Base-by-base conservation (phyloP, 106 monocot species). In the Allium sativum region DNA sequence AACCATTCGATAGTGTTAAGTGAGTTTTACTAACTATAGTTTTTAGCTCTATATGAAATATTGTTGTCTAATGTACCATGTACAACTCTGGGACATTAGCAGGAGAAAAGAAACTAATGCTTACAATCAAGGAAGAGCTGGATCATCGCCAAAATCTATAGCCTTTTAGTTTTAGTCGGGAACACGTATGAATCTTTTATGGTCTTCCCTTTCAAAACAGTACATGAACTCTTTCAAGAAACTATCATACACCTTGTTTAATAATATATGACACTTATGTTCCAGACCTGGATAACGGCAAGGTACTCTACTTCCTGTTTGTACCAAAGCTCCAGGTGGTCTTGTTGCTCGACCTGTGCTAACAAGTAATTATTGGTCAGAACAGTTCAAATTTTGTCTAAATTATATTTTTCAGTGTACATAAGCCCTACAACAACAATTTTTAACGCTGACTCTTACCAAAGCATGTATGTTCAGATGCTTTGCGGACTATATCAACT, bases 41-140 rank as follows among this genome's bases (percentile, higher is more conserved):
- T n/a, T n/a, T n/a, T n/a, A n/a, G n/a, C n/a, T n/a, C n/a, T n/a
- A n/a, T n/a, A n/a, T n/a, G n/a, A n/a, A n/a, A n/a, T n/a, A n/a
- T n/a, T n/a, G n/a, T n/a, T n/a, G n/a, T n/a, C n/a, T n/a, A n/a
- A n/a, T n/a, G n/a, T n/a, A n/a, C n/a, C n/a, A 47, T 47, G 8
- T 47, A 12, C 64, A 86, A 79, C 65, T 87, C 87, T 15, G 87
- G 87, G 18, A 87, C 82, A 3, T 87, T 82, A 15, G 87, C 87
- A n/a, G 82, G 87, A 6, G 82, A 87, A 68, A 67, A 82, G 64
- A 87, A 87, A 69, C 73, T 87, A 45, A 87, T 87, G 87, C 87
- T 76, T 14, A 82, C 82, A 9, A 82, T 87, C 40, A 45, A 71
- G 58, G 82, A 76, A 40, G 87, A 87, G 71, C 60, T 82, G 15